These are phyloP conservation scores for Taphrina flavorubra DNA, from an alignment of 1,139 yeast species.

Conservation along the genomic window DNA sequence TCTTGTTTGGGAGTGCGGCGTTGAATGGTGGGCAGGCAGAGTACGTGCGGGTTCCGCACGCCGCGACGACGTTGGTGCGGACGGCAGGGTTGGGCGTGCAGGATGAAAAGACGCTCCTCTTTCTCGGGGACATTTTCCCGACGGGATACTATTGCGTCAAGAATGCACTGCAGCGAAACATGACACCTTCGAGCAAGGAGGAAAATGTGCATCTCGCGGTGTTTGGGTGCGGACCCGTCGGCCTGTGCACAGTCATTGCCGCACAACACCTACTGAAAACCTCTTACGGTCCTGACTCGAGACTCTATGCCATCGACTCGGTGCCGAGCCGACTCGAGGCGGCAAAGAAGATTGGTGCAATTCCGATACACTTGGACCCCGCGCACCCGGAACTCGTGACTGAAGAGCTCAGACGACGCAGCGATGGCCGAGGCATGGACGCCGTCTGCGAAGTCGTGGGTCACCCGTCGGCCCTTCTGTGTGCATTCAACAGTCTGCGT, in stretches of 20 bases:
- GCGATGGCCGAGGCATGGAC: conserved; percentile 60
- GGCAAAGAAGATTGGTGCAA: conserved; percentile 59
- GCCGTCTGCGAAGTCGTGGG: conserved; percentile 68
- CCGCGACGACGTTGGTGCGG: conserved; percentile 50
- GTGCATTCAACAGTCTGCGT: conserved; percentile 63
- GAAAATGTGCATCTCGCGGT: conserved; percentile 52
- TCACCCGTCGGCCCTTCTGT: conserved; percentile 58
- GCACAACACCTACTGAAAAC: conserved; percentile 58
- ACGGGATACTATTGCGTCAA: conserved; percentile 65
- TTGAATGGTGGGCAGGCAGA: conserved; percentile 69
- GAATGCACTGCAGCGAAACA: conserved; percentile 56
- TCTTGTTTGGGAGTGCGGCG: conserved; percentile 62
- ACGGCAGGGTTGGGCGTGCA: conserved; percentile 53
- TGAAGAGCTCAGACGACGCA: conserved; percentile 50
- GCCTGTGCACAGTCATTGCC: conserved; percentile 61
- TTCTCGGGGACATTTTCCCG: conserved; percentile 71
- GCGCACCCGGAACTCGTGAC: conserved; percentile 50
- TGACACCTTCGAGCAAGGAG: conserved; percentile 47
- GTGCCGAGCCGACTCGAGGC: conserved; percentile 58
- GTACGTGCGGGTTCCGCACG: conserved; percentile 64
- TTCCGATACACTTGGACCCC: conserved; percentile 56
- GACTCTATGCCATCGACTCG: conserved; percentile 60
- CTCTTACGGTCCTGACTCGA: neutral
- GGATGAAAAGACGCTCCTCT: conserved; percentile 59
- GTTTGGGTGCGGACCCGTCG: conserved; percentile 71